Evolutionary conservation across 2,329 filamentous ascomycete species (phyloP).

Genomic region (Xylariaceae sp.): DNA sequence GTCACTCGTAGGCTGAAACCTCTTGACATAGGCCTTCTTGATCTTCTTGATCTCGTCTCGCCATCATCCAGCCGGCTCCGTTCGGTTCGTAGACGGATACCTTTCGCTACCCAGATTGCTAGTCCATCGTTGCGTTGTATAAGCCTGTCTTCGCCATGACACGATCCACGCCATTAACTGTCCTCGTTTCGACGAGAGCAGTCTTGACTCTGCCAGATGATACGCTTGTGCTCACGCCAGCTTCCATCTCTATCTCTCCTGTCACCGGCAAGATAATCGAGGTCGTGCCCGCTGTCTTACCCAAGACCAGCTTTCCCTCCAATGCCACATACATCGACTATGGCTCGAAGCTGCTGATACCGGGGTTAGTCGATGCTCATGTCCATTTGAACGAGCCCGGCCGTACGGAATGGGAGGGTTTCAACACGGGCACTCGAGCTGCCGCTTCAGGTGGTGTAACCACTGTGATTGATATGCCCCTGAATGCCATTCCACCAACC

Average conservation of each 20-base stretch:
- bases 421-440: conserved; percentile 88
- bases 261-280: conserved; percentile 78
- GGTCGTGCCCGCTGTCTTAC: conserved; percentile 69
- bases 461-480: conserved; percentile 94
- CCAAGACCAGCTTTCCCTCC: conserved; percentile 65
- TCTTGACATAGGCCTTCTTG: not conserved
- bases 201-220: conserved; percentile 67
- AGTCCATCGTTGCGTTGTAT: conserved; percentile 1
- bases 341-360: conserved; percentile 77
- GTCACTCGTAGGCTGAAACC: not conserved
- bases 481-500: conserved; percentile 95
- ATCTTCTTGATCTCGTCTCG: not conserved
- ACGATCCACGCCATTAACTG: conserved; percentile 47
- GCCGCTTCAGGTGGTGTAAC: conserved; percentile 95
- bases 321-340: conserved; percentile 75
- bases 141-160: conserved; percentile 23
- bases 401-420: conserved; percentile 96
- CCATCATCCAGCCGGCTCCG: not conserved
- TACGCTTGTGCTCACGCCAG: conserved; percentile 63
- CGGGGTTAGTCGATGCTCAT: conserved; percentile 91
- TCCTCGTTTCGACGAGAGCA: conserved; percentile 78
- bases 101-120: not conserved
- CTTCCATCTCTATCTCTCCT: conserved; percentile 75
- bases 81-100: conserved; percentile 1
- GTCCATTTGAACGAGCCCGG: conserved; percentile 97